phyloP scores from a whole-genome alignment of 2,329 filamentous ascomycete species.

The Colletotrichum echinochloae region DNA sequence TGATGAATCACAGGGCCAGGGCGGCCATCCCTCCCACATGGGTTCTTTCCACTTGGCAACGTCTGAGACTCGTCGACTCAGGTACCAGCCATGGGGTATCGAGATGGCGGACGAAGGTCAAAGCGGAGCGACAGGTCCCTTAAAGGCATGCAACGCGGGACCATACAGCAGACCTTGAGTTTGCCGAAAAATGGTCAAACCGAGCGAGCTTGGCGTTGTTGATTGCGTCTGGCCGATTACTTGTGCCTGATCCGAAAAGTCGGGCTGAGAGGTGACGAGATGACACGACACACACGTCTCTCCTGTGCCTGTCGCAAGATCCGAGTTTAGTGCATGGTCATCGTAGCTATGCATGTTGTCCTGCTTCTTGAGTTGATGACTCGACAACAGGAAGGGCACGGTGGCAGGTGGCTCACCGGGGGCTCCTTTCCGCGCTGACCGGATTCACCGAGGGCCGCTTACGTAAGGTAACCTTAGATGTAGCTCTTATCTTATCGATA shows the following conservation, averaged over 20 bases:
- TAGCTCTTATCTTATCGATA: slow-evolving; percentile 40
- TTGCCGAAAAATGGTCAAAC: not conserved
- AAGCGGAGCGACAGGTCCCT: not conserved
- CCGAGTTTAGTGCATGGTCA: not conserved
- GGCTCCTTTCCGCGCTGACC: not conserved
- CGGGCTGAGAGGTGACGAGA: not conserved
- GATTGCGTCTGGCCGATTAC: not conserved
- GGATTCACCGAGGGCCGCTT: not conserved
- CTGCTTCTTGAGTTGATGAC: not conserved
- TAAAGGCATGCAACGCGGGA: not conserved
- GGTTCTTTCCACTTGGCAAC: slow-evolving; percentile 10
- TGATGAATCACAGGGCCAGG: slow-evolving; percentile 3
- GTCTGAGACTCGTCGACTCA: not conserved
- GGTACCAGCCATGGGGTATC: not conserved
- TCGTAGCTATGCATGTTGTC: not conserved
- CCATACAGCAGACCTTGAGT: not conserved
- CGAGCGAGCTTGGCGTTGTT: slow-evolving; percentile 2
- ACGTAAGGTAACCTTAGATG: not conserved
- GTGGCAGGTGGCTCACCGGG: not conserved
- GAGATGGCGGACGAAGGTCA: not conserved
- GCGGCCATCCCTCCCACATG: not conserved
- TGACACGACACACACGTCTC: not conserved
- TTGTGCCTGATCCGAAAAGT: not conserved
- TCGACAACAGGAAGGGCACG: not conserved
- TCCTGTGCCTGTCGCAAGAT: not conserved